Base-by-base conservation (phyloP, 148 eudicot species). In the Dysphania ambrosioides region DNA sequence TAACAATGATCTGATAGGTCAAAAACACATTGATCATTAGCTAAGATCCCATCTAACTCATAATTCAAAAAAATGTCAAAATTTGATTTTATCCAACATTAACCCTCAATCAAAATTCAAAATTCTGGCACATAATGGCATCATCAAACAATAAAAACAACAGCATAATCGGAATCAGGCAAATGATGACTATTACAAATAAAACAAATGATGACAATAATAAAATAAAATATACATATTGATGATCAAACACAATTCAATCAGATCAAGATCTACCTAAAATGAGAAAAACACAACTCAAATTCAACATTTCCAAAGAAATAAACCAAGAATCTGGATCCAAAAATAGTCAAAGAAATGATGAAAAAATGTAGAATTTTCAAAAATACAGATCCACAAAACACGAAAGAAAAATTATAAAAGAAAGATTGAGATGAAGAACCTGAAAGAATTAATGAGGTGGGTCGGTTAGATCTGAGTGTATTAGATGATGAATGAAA, bases 401-500 rank as follows among this genome's bases (percentile, higher is more conserved):
- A 18, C 24, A 18, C 27, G 21, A 18, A 49, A 71, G 57, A 2
- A 35, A 6, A 19, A 10, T 53, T 29, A 15, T 12, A 18, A 32
- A 47, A 0, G 5, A 61, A 19, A 30, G n/a, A 27, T 4, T n/a
- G 24, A 44, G 31, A 75, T 47, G 16, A 47, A 47, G 53, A 47
- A 47, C 72, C 78, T 75, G 66, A 58, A 2, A 15, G 29, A 55
- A 62, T 21, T 27, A 58, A 34, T 7, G 26, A 23, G 12, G 34
- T 31, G 66, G n/a, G n/a, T n/a, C 24, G 73, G 29, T 59, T 47
- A 76, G 79, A 76, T 76, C 79, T 68, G 73, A 69, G 9, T 57
- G 72, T n/a, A n/a, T n/a, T n/a, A n/a, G n/a, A n/a, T n/a, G n/a
- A n/a, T n/a, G n/a, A n/a, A n/a, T n/a, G n/a, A n/a, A n/a, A n/a